Base-by-base conservation (phyloP, 2,329 filamentous ascomycete species). In the Colletotrichum sp. region DNA sequence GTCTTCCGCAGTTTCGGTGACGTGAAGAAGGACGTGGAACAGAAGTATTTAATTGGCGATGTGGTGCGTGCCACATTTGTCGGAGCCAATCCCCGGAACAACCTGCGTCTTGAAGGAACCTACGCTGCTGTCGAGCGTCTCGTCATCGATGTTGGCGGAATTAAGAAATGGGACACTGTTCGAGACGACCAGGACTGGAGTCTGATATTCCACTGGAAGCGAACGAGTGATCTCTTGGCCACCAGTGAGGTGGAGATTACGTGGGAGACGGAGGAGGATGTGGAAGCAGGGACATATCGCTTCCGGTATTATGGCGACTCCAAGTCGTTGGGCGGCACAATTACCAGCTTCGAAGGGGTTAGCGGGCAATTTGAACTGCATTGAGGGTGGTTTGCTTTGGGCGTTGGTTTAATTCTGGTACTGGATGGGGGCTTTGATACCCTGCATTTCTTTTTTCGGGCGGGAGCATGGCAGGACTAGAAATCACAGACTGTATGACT, bases 1-100 rank as follows among this genome's bases (percentile, higher is more conserved):
- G 81, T 94, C 6, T 92, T 93, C 76, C 92, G 91, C 73, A 86
- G 84, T 1, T 98, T 95, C 79, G 96, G 96, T 12, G 89, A 93
- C 60, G 89, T 95, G 19, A 86, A 90, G 61, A 85, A 85, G 1
- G 88, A 93, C 52, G 87, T 91, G 1, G 81, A 82, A 2, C 82
- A 88, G 19, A 84, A 85, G 0, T 94, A 94, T 79, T 68, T 82
- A 0, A 84, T 86, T 3, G 94, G 95, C 5, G 88, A 90, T 11
- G 87, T 87, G 0, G 90, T 95, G 32, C 90, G 85, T 6, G 94
- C 90, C 0, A 92, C 88, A 0, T 98, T 98, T 82, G 90, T 96
- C 1, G 96, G 94, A 22, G 96, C 96, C 6, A 98, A 98, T 80
- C 96, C 96, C 11, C 90, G 96, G 66, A 98, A 98, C 83, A 94